A percentile compares a stretch with the other conserved stretches of the same genome.
Conservation (phyloP, 2,329 filamentous ascomycete genomes). For the Huntiella omanensis region DNA sequence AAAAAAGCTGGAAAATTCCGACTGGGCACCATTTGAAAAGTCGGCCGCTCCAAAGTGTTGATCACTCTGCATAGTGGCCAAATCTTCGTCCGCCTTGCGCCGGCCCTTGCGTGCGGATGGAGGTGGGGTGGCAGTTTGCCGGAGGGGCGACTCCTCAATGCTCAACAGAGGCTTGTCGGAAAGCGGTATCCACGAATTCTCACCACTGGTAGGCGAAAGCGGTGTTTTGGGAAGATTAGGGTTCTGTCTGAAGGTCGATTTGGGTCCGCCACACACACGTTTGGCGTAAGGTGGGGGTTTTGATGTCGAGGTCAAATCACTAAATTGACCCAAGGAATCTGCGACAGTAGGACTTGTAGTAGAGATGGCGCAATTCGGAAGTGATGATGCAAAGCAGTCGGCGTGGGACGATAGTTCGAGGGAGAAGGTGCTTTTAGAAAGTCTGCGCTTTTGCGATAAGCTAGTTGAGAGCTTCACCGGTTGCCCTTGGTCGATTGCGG, state of each 20-base stretch:
- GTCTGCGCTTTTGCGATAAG: slow-evolving; percentile 5
- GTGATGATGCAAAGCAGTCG: slow-evolving; percentile 37
- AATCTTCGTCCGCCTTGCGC: slow-evolving; percentile 13
- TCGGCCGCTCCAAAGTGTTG: slow-evolving; percentile 33
- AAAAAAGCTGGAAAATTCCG: slow-evolving; percentile 28
- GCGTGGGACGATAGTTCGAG: slow-evolving; percentile 40
- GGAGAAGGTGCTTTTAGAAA: slow-evolving; percentile 20
- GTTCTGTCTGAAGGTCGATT: neutral
- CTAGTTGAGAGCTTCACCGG: slow-evolving; percentile 23
- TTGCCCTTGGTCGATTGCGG: neutral
- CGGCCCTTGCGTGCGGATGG: slow-evolving; percentile 32
- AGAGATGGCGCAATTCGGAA: slow-evolving; percentile 14
- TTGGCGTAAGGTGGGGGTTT: neutral
- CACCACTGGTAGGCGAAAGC: neutral
- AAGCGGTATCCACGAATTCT: too few species aligned
- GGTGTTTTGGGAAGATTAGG: neutral
- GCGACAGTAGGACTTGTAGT: too few species aligned
- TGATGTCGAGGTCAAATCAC: neutral
- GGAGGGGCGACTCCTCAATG: slow-evolving; percentile 10
- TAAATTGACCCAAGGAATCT: too few species aligned
- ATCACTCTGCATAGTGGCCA: slow-evolving; percentile 36
- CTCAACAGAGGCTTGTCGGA: neutral
- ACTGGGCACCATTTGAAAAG: slow-evolving; percentile 29
- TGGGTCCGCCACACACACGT: neutral
- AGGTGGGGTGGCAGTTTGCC: slow-evolving; percentile 41